phyloP scores from a whole-genome alignment of 768 basidiomycete genomes.

The Galerina marginata region DNA sequence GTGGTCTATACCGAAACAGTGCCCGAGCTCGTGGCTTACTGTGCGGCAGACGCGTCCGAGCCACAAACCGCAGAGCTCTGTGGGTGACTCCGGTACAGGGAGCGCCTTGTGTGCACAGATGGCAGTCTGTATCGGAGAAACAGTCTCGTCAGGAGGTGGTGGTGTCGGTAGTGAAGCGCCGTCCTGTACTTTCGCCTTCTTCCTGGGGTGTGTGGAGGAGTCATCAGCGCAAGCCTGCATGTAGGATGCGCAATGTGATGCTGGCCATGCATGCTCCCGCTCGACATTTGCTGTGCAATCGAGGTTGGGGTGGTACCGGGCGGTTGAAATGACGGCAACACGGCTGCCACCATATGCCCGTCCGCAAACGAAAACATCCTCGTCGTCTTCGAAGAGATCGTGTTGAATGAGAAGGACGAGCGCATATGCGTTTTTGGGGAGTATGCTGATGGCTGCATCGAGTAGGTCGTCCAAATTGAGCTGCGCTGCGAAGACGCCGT shows the following conservation, averaged over 20 bases:
- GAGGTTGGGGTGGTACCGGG: slow-evolving; percentile 39
- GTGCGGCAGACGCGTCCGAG: slow-evolving; percentile 40
- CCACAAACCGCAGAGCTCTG: slow-evolving; percentile 32
- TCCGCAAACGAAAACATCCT: slow-evolving; percentile 44
- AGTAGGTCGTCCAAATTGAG: slow-evolving; percentile 43
- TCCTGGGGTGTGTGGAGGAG: slow-evolving; percentile 7
- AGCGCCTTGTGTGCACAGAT: slow-evolving; percentile 10
- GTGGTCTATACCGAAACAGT: slow-evolving; percentile 46
- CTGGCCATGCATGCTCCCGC: slow-evolving; percentile 42
- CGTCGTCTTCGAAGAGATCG: slow-evolving; percentile 40
- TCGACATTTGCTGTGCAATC: slow-evolving; percentile 34
- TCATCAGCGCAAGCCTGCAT: slow-evolving; percentile 22
- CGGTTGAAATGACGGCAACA: slow-evolving; percentile 42
- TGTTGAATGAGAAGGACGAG: slow-evolving; percentile 39
- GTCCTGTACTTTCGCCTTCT: slow-evolving; percentile 15
- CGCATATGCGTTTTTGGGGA: slow-evolving; percentile 41
- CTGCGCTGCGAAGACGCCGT: slow-evolving; percentile 33
- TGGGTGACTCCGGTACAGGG: not conserved
- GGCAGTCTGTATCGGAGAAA: slow-evolving; percentile 12
- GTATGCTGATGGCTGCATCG: slow-evolving; percentile 37
- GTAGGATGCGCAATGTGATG: slow-evolving; percentile 37
- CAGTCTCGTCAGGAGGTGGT: not conserved
- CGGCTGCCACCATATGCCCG: slow-evolving; percentile 45
- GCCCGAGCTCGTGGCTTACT: slow-evolving; percentile 46
- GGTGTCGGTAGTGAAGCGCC: not conserved